phyloP scores from a whole-genome alignment of 2,329 filamentous ascomycete species.

The Neofusicoccum laricinum region DNA sequence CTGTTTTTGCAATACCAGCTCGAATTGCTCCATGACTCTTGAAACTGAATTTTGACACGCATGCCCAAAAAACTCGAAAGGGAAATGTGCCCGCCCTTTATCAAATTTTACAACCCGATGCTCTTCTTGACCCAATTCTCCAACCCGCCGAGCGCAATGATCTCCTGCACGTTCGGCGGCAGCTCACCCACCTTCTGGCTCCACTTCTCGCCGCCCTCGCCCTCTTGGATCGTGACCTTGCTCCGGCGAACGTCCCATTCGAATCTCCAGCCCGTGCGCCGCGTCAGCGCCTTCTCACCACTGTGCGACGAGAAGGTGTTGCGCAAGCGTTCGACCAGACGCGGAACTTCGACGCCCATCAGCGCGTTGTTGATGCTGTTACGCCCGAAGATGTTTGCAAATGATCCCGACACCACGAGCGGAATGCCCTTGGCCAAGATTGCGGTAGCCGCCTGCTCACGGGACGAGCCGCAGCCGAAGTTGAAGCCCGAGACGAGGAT shows the following conservation, averaged over 20 bases:
- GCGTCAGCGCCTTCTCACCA: conserved; percentile 58
- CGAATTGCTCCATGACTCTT: conserved; percentile 1
- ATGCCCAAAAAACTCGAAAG: background rate
- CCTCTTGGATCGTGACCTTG: conserved; percentile 69
- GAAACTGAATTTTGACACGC: background rate
- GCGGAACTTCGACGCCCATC: conserved; percentile 68
- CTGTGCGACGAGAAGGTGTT: conserved; percentile 50
- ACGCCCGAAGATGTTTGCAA: conserved; percentile 78
- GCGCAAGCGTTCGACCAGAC: conserved; percentile 63
- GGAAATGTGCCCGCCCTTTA: background rate
- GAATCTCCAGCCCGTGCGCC: conserved; percentile 79
- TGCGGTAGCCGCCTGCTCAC: conserved; percentile 87
- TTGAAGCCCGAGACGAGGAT: conserved; percentile 85
- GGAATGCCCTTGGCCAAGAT: conserved; percentile 78
- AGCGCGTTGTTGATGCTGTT: conserved; percentile 80
- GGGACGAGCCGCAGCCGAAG: conserved; percentile 78
- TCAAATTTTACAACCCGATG: conserved; percentile 42
- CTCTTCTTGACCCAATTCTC: conserved; percentile 79
- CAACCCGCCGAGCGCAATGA: conserved; percentile 61
- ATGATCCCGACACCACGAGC: conserved; percentile 75
- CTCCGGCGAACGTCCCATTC: conserved; percentile 76
- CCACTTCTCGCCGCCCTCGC: conserved; percentile 65
- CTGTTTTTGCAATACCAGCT: background rate
- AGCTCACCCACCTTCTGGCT: conserved; percentile 78
- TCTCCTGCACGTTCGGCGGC: conserved; percentile 76